These are phyloP conservation scores for Orbilia javanica DNA, from an alignment of 2,329 filamentous ascomycete species.

Conservation along the genomic window DNA sequence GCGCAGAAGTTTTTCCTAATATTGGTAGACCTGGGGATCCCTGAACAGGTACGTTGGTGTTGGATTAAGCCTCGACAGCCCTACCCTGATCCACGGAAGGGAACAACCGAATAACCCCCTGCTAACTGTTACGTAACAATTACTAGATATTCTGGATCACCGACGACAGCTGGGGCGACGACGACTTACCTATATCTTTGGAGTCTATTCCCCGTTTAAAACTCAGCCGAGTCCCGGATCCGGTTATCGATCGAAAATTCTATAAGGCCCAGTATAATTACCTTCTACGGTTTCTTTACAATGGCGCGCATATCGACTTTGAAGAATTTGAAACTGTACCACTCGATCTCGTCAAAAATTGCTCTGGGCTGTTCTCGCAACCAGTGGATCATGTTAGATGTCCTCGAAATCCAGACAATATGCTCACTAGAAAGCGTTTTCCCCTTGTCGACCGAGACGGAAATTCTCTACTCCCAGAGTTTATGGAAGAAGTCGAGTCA, in stretches of 20 bases:
- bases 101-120: slow-evolving; percentile 12
- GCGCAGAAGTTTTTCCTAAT: slow-evolving; percentile 79
- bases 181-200: slow-evolving; percentile 77
- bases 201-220: slow-evolving; percentile 76
- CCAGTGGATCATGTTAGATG: slow-evolving; percentile 75
- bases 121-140: slow-evolving; percentile 52
- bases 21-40: slow-evolving; percentile 76
- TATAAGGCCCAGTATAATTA: slow-evolving; percentile 79
- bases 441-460: slow-evolving; percentile 67
- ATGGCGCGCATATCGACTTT: slow-evolving; percentile 75
- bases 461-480: slow-evolving; percentile 69
- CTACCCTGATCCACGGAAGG: slow-evolving; percentile 4
- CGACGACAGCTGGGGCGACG: slow-evolving; percentile 82
- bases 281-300: slow-evolving; percentile 74
- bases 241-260: slow-evolving; percentile 76
- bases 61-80: slow-evolving; percentile 22
- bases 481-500: slow-evolving; percentile 73
- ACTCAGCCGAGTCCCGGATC: slow-evolving; percentile 73
- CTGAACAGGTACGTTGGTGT: slow-evolving; percentile 68
- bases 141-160: slow-evolving; percentile 77
- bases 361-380: slow-evolving; percentile 67
- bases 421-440: slow-evolving; percentile 73
- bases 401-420: slow-evolving; percentile 72
- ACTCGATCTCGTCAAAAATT: slow-evolving; percentile 71
- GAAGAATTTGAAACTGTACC: slow-evolving; percentile 77